Conservation (phyloP, 495 filamentous ascomycete species). For the Penicillium bovifimosum region DNA sequence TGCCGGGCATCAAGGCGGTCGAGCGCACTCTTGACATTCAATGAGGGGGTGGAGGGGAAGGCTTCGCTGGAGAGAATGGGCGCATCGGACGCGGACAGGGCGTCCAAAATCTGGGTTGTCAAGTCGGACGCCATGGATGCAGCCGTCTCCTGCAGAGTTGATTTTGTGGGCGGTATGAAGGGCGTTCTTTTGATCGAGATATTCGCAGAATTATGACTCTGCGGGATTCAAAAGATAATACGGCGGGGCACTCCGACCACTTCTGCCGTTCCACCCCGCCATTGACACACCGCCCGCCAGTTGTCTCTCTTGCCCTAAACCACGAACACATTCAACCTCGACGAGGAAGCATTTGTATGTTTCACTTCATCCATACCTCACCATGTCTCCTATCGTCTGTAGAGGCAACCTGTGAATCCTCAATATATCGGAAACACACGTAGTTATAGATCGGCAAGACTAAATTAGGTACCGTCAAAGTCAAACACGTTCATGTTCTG, state of each 20-base stretch:
- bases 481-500: neutral
- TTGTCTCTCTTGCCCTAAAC: neutral
- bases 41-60: conserved; percentile 68
- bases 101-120: conserved; percentile 58
- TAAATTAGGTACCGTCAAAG: neutral
- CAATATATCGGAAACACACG: neutral
- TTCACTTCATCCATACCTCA: neutral
- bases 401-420: neutral
- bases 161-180: conserved; percentile 14
- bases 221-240: conserved; percentile 10
- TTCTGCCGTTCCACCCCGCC: conserved; percentile 25
- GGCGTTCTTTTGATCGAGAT: conserved; percentile 14
- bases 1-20: conserved; percentile 76
- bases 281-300: neutral
- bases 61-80: conserved; percentile 67
- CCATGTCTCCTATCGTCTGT: neutral
- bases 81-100: conserved; percentile 55
- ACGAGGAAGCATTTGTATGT: too few relatives aligned
- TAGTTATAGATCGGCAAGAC: neutral
- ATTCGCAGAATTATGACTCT: conserved; percentile 27
- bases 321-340: too few relatives aligned
- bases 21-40: conserved; percentile 75
- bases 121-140: conserved; percentile 57
- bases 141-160: conserved; percentile 24
- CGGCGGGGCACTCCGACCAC: conserved; percentile 20